Evolutionary conservation across 441 rosid species (phyloP), one percentile per base, ranked within the genome.

Genomic region (Geranium incanum): DNA sequence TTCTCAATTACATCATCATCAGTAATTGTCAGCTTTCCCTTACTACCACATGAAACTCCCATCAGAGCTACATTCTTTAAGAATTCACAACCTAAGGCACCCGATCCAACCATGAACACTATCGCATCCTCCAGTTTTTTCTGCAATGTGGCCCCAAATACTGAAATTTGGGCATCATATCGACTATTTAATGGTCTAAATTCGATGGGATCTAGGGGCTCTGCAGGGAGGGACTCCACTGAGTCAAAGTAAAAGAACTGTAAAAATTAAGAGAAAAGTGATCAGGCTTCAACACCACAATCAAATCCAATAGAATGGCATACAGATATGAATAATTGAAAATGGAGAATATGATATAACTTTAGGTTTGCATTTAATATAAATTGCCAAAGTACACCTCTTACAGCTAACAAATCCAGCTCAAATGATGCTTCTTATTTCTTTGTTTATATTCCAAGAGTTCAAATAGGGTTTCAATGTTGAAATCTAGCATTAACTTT

Each of bases 161-260:
- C 95, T 12, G 97, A 92, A 71, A 90, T 88, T 74, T 92, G 97
- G 60, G 96, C 96, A 80, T 92, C 97, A 68, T 90, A 86, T 37
- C 95, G 93, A 76, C 91, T 81, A 72, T 86, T 87, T 45, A 81
- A 68, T 13, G 96, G 96, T 76, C 73, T 85, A 72, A 86, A 76
- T 67, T 92, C 96, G 64, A 77, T 80, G 36, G 95, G 73, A 77
- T 86, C 90, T 76, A 87, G 39, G 71, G 87, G 83, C 78, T 82
- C 89, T 12, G 88, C 60, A 16, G 96, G 95, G 62, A 92, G 89
- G 48, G 97, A 92, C 78, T 92, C 97, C 71, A 88, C 85, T 1
- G 97, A 90, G 74, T 92, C 97, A 67, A 92, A 92, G 82, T 92
- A 92, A 81, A 92, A 90, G 77, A 92, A 87, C 97, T 92, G 91